Conservation (phyloP, 192 early-diverging fungal genomes). For the Allomyces javanicus region DNA sequence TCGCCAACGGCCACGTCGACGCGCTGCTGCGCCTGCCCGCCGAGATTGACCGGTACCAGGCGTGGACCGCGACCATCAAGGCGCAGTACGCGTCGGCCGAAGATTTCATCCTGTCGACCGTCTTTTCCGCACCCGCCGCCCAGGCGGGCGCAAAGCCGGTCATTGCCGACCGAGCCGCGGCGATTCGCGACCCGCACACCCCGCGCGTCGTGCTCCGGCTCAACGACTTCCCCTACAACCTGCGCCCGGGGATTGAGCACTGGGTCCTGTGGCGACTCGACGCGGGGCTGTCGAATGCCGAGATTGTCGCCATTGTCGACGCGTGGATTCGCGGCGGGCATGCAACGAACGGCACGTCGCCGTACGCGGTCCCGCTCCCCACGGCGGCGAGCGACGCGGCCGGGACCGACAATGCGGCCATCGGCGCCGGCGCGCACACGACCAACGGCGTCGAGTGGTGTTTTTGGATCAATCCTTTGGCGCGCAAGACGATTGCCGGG, state of each 20-base stretch:
- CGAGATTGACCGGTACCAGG: not conserved
- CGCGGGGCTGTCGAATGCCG: conserved; percentile 11
- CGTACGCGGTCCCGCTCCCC: too few species aligned
- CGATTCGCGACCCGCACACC: too few species aligned
- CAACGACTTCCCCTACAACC: conserved; percentile 19
- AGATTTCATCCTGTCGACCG: not conserved
- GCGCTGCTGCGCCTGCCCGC: not conserved
- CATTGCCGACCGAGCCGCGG: too few species aligned
- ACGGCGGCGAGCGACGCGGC: too few species aligned
- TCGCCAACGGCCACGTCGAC: too few species aligned
- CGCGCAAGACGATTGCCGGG: conserved; percentile 19
- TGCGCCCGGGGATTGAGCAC: conserved; percentile 14
- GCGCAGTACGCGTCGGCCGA: not conserved
- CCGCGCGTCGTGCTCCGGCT: conserved; percentile 8
- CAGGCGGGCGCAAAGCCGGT: not conserved
- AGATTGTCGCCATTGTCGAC: conserved; percentile 9
- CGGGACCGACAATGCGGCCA: too few species aligned
- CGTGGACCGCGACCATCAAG: not conserved
- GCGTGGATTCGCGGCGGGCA: conserved; percentile 5
- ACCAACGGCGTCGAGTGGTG: conserved; percentile 10
- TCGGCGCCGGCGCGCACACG: not conserved
- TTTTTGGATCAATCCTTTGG: conserved; percentile 18
- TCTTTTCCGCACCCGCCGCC: not conserved
- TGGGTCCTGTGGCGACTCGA: conserved; percentile 21
- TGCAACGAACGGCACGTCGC: conserved; percentile 3